Percentiles rank a stretch among this genome's conserved stretches.
Conservation (phyloP, 1,284 basidiomycete species). For the Austropuccinia psidii region DNA sequence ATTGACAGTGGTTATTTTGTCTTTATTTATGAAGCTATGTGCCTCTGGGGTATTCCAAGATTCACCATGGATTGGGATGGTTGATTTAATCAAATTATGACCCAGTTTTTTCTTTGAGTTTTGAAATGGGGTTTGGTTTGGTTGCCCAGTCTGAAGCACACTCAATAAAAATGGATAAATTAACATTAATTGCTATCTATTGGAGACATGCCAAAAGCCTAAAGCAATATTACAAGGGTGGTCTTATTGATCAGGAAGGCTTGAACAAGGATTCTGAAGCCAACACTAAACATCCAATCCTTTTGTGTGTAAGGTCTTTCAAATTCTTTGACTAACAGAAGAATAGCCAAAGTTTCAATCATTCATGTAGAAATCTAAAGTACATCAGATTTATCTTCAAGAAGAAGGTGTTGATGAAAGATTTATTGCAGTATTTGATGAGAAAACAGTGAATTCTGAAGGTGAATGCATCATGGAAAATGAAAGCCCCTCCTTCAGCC, state of each 20-base stretch:
- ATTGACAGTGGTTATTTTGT: slow-evolving; percentile 23
- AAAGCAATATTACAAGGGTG: neutral
- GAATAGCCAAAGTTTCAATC: too few relatives aligned
- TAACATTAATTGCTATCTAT: too few relatives aligned
- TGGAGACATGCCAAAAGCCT: slow-evolving; percentile 16
- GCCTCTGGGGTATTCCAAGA: slow-evolving; percentile 16
- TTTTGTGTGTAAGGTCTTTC: slow-evolving; percentile 7
- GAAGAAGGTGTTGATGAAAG: slow-evolving; percentile 10
- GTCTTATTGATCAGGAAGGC: neutral
- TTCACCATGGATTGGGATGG: slow-evolving; percentile 34
- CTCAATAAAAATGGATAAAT: too few relatives aligned
- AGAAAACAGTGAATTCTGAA: slow-evolving; percentile 13
- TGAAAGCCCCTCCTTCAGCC: neutral
- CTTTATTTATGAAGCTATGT: slow-evolving; percentile 20
- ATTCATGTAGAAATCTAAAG: slow-evolving; percentile 23
- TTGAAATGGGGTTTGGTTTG: slow-evolving; percentile 37
- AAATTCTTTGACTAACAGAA: neutral
- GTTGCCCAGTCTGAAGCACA: too few relatives aligned
- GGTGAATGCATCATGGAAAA: neutral
- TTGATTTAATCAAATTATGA: slow-evolving; percentile 27
- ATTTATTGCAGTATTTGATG: slow-evolving; percentile 18
- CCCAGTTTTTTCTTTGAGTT: slow-evolving; percentile 26
- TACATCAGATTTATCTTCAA: slow-evolving; percentile 23
- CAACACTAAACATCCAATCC: neutral
- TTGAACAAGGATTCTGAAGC: neutral